Evolutionary conservation across 176 grass and related monocot species (phyloP).

Genomic region (Lolium perenne): DNA sequence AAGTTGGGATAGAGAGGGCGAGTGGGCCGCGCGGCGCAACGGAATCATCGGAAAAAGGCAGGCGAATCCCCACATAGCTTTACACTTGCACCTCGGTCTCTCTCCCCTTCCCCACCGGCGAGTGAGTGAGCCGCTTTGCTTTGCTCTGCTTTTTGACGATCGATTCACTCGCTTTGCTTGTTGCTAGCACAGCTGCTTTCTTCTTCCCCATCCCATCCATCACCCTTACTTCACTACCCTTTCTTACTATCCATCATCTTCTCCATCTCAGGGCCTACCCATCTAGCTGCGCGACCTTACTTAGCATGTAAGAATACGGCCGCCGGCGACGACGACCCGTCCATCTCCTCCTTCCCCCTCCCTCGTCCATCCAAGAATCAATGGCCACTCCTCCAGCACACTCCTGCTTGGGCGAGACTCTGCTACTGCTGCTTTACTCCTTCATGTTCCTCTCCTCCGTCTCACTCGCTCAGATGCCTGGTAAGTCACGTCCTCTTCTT

Average conservation of each 20-base stretch:
- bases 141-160: neutral
- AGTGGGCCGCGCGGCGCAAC: neutral
- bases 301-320: neutral
- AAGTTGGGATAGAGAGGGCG: neutral
- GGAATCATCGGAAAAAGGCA: neutral
- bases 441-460: neutral
- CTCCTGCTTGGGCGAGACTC: neutral
- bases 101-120: neutral
- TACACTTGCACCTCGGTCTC: neutral
- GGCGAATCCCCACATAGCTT: neutral
- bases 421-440: neutral
- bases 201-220: neutral
- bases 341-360: neutral
- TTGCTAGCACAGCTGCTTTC: neutral
- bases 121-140: neutral
- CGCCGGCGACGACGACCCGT: too few relatives aligned
- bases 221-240: neutral
- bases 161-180: neutral
- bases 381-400: neutral
- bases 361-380: neutral
- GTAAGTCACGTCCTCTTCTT: conserved; percentile 20
- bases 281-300: neutral
- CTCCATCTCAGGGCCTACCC: neutral
- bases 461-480: conserved; percentile 51
- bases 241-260: neutral